These are phyloP conservation scores for Lithospermum erythrorhizon DNA, from an alignment of 257 asterid species.

Conservation along the genomic window DNA sequence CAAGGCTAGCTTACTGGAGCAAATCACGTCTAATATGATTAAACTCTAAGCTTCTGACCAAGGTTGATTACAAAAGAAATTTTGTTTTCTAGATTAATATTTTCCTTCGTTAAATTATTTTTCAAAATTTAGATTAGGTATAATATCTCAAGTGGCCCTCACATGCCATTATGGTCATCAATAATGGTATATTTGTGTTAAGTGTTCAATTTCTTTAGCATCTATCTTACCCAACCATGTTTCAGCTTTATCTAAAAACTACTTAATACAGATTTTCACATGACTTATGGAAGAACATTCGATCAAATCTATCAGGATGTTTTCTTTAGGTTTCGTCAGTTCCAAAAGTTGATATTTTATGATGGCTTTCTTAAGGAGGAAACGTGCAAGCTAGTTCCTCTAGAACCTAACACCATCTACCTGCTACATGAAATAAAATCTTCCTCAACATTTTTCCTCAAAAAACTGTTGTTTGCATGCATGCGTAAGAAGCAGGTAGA, in stretches of 20 bases:
- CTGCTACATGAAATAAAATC: no score
- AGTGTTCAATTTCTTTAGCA: neutral
- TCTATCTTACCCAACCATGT: neutral
- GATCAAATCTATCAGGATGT: neutral
- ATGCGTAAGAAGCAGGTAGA: no score
- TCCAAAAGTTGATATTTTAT: neutral
- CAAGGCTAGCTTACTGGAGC: neutral
- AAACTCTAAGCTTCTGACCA: neutral
- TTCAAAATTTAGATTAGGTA: neutral
- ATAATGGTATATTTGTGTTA: neutral
- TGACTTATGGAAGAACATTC: neutral
- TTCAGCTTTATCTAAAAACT: neutral
- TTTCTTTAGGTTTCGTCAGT: neutral
- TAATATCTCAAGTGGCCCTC: neutral
- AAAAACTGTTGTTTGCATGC: no score
- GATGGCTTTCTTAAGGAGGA: no score
- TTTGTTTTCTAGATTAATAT: neutral
- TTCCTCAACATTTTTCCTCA: no score
- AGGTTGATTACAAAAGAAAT: neutral
- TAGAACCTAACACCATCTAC: no score
- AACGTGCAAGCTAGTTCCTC: no score
- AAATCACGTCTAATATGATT: no score
- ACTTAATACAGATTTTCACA: neutral
- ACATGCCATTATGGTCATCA: neutral
- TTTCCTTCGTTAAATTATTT: neutral